Evolutionary conservation across 2,329 filamentous ascomycete species (phyloP).

Genomic region (Cercospora canescens): DNA sequence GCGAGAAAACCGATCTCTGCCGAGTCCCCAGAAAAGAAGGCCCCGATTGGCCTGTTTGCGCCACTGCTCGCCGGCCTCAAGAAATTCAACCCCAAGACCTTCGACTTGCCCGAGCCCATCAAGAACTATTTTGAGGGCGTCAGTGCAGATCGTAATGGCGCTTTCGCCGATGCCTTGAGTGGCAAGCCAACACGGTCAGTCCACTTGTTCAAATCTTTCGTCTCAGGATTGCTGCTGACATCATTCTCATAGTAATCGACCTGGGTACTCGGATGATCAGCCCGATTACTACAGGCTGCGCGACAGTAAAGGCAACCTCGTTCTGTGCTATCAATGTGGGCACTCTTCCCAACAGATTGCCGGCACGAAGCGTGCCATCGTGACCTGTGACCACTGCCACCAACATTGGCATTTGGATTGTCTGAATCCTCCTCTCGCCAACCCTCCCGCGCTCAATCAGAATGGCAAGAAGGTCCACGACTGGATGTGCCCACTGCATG

Average conservation of each 20-base stretch:
- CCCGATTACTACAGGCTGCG: constrained; percentile 43
- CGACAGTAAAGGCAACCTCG: constrained; percentile 70
- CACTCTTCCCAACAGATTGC: constrained; percentile 51
- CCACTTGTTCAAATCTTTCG: background rate
- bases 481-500: constrained; percentile 88
- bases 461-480: constrained; percentile 61
- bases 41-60: constrained; percentile 59
- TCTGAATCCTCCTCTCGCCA: constrained; percentile 77
- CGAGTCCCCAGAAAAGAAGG: constrained; percentile 34
- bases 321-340: constrained; percentile 77
- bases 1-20: constrained; percentile 38
- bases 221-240: background rate
- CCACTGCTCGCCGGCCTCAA: constrained; percentile 57
- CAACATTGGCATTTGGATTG: constrained; percentile 92
- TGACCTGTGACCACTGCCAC: constrained; percentile 81
- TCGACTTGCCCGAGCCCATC: constrained; percentile 65
- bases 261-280: constrained; percentile 47
- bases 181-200: constrained; percentile 59
- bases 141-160: constrained; percentile 71
- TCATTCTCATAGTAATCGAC: constrained; percentile 23
- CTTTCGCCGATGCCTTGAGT: constrained; percentile 71
- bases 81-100: constrained; percentile 37
- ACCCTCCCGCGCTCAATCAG: constrained; percentile 63
- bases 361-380: constrained; percentile 67
- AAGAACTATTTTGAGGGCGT: constrained; percentile 80